These are phyloP conservation scores for Cyanophora paradoxa DNA, from an alignment of 78 protist species.

Conservation along the genomic window DNA sequence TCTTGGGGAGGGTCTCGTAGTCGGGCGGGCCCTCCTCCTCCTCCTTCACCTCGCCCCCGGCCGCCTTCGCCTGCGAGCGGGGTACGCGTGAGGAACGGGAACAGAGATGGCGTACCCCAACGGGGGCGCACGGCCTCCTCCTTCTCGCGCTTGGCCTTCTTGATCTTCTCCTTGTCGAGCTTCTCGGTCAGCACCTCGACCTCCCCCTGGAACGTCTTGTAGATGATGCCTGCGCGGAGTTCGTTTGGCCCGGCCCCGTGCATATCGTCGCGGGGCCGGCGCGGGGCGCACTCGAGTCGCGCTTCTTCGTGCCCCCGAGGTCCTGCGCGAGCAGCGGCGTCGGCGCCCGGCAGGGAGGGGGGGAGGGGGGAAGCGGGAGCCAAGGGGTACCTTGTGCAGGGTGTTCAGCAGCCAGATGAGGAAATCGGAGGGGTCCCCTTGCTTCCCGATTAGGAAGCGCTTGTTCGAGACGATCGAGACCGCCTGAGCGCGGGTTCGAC, in stretches of 20 bases:
- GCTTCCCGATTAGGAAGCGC: conserved; percentile 53
- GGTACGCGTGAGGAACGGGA: neutral
- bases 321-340: neutral
- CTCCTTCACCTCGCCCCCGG: neutral
- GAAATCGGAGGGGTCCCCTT: conserved; percentile 70
- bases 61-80: neutral
- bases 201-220: conserved; percentile 54
- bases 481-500: conserved; percentile 35
- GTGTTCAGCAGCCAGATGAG: conserved; percentile 73
- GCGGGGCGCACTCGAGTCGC: neutral
- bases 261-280: neutral
- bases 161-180: neutral
- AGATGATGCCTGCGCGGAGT: conserved; percentile 29
- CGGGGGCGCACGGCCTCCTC: neutral
- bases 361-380: neutral
- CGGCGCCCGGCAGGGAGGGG: neutral
- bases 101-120: neutral
- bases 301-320: conserved; percentile 30
- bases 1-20: no score
- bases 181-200: conserved; percentile 20
- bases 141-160: conserved; percentile 7
- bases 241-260: neutral
- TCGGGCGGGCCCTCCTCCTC: no score
- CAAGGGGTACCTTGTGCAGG: conserved; percentile 11
- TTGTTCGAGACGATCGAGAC: conserved; percentile 9